A percentile compares a stretch with the other conserved stretches of the same genome.
phyloP scores from a whole-genome alignment of 352 stramenopile genomes.

The Globisporangium perplexum region DNA sequence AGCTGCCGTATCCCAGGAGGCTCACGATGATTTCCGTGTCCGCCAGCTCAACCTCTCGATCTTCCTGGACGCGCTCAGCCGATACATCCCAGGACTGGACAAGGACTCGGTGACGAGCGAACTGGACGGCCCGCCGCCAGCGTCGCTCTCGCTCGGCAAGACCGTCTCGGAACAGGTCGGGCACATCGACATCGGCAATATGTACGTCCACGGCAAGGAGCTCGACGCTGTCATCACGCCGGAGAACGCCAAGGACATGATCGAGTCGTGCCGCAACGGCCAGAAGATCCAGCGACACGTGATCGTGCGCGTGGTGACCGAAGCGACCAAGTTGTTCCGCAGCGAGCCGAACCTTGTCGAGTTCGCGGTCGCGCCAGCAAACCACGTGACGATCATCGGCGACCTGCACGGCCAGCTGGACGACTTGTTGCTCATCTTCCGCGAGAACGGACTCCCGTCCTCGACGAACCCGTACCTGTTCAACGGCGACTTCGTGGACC shows the following conservation, averaged over 20 bases:
- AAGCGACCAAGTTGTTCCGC: constrained; percentile 45
- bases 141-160: constrained; percentile 24
- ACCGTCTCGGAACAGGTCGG: constrained; percentile 56
- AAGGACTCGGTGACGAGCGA: constrained; percentile 20
- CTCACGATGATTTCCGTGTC: background rate
- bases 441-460: constrained; percentile 75
- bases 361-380: constrained; percentile 56
- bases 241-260: constrained; percentile 55
- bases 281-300: constrained; percentile 73
- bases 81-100: constrained; percentile 73
- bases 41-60: constrained; percentile 66
- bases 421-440: constrained; percentile 77
- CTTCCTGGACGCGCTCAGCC: constrained; percentile 69
- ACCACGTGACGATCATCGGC: constrained; percentile 76
- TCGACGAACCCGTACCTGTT: constrained; percentile 82
- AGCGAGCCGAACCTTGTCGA: constrained; percentile 60
- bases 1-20: no score
- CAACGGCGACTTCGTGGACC: constrained; percentile 84
- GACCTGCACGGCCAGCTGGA: constrained; percentile 86
- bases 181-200: constrained; percentile 79
- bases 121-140: constrained; percentile 10
- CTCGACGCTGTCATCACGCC: constrained; percentile 61
- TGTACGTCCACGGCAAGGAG: constrained; percentile 66
- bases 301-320: constrained; percentile 67
- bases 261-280: constrained; percentile 76